These are phyloP conservation scores for Citeromyces matritensis DNA, from an alignment of 805 yeast genomes.

Conservation along the genomic window DNA sequence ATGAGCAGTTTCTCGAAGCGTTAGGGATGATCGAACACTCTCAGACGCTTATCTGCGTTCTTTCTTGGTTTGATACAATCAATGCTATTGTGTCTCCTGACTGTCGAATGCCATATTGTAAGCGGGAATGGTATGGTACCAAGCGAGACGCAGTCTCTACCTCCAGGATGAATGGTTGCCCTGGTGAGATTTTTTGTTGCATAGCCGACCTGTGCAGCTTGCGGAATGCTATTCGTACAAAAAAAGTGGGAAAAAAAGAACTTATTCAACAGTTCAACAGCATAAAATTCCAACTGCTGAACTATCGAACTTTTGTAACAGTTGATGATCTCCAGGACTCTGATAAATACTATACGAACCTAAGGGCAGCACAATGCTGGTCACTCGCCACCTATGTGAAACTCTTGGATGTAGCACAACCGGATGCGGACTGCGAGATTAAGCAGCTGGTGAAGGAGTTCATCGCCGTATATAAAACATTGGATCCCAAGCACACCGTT, in stretches of 20 bases:
- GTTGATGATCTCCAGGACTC: constrained; percentile 5
- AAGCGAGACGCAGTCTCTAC: constrained; percentile 26
- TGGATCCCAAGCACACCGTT: constrained; percentile 28
- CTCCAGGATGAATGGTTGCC: constrained; percentile 42
- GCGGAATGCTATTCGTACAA: constrained; percentile 8
- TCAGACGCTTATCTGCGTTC: constrained; percentile 29
- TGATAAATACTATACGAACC: constrained; percentile 20
- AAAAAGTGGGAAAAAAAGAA: constrained; percentile 2
- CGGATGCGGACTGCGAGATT: constrained; percentile 11
- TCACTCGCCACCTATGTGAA: constrained; percentile 20
- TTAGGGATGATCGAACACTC: constrained; percentile 31
- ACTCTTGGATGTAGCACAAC: constrained; percentile 9
- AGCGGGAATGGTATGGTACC: constrained; percentile 36
- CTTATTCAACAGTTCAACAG: constrained; percentile 13
- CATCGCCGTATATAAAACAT: constrained; percentile 25
- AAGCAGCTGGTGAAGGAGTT: constrained; percentile 25
- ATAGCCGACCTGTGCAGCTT: constrained; percentile 27
- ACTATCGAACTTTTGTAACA: constrained; percentile 31
- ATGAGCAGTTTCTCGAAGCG: constrained; percentile 22
- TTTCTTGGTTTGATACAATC: constrained; percentile 47
- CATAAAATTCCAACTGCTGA: constrained; percentile 19
- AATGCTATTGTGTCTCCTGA: constrained; percentile 41
- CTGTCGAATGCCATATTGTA: constrained; percentile 37
- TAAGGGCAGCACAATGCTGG: constrained; percentile 46
- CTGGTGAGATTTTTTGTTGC: constrained; percentile 37